Evolutionary conservation across 176 grass and related monocot genomes (phyloP).

Genomic region (Dendrocalamus sinicus): DNA sequence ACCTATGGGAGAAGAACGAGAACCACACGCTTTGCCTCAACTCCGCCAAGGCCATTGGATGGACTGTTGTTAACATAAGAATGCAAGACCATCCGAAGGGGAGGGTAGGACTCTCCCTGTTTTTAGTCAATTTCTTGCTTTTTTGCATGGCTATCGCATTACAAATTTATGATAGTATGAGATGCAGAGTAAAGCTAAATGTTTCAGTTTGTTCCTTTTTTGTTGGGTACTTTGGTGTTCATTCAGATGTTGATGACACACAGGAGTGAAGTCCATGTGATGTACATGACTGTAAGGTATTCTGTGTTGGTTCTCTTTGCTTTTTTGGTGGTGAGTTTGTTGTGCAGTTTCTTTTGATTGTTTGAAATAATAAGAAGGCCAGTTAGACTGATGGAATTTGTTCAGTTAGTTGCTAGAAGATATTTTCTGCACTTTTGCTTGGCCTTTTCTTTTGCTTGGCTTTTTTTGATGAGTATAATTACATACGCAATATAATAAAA

Average conservation of each 20-base stretch:
- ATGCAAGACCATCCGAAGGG: conserved; percentile 86
- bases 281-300: too few species aligned
- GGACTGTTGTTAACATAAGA: conserved; percentile 88
- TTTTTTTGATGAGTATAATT: too few species aligned
- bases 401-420: too few species aligned
- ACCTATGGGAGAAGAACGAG: conserved; percentile 97
- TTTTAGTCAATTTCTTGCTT: not conserved
- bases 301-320: too few species aligned
- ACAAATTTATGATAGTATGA: not conserved
- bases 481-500: too few species aligned
- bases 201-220: conserved; percentile 13
- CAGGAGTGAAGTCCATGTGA: conserved; percentile 10
- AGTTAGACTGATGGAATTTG: too few species aligned
- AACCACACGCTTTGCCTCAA: conserved; percentile 47
- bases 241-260: conserved; percentile 34
- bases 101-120: conserved; percentile 56
- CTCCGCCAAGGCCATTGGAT: conserved; percentile 85
- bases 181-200: conserved; percentile 36
- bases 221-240: conserved; percentile 27
- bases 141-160: not conserved
- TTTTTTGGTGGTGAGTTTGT: too few species aligned
- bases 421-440: too few species aligned
- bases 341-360: too few species aligned
- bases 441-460: too few species aligned
- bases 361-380: too few species aligned